A percentile compares a stretch with the other conserved stretches of the same genome.
These are phyloP conservation scores for Xylaria telfairii DNA, from an alignment of 495 filamentous ascomycete species.

Conservation along the genomic window DNA sequence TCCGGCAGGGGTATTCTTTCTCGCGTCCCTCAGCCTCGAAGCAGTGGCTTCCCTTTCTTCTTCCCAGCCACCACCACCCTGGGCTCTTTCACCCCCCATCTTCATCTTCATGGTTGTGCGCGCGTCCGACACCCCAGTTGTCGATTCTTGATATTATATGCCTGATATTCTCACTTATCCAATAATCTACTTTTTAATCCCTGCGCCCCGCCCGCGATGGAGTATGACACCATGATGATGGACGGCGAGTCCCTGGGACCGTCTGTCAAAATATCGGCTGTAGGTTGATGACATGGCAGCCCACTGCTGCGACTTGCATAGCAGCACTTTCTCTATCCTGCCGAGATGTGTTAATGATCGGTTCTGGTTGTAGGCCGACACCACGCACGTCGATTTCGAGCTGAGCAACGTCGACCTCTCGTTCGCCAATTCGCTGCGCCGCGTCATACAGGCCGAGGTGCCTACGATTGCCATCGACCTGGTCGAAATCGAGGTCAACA, in stretches of 20 bases:
- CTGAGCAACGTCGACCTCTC: slow-evolving; percentile 79
- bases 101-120: not conserved
- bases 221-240: slow-evolving; percentile 69
- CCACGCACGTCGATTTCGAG: slow-evolving; percentile 78
- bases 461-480: slow-evolving; percentile 95
- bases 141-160: not conserved
- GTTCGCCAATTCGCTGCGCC: slow-evolving; percentile 93
- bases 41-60: slow-evolving; percentile 42
- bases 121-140: not conserved
- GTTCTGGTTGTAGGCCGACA: slow-evolving; percentile 61
- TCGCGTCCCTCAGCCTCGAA: slow-evolving; percentile 35
- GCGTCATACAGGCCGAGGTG: slow-evolving; percentile 90
- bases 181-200: not conserved
- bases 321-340: not conserved
- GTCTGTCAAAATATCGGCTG: slow-evolving; percentile 73
- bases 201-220: slow-evolving; percentile 52
- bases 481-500: slow-evolving; percentile 91
- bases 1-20: not conserved
- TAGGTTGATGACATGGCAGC: slow-evolving; percentile 40
- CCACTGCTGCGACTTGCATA: slow-evolving; percentile 17
- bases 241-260: slow-evolving; percentile 68
- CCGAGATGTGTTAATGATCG: slow-evolving; percentile 17
- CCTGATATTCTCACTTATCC: not conserved
- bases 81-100: slow-evolving; percentile 29
- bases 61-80: slow-evolving; percentile 23